Base-by-base conservation (phyloP, 2,329 filamentous ascomycete species). In the Sporothrix dimorphospora region DNA sequence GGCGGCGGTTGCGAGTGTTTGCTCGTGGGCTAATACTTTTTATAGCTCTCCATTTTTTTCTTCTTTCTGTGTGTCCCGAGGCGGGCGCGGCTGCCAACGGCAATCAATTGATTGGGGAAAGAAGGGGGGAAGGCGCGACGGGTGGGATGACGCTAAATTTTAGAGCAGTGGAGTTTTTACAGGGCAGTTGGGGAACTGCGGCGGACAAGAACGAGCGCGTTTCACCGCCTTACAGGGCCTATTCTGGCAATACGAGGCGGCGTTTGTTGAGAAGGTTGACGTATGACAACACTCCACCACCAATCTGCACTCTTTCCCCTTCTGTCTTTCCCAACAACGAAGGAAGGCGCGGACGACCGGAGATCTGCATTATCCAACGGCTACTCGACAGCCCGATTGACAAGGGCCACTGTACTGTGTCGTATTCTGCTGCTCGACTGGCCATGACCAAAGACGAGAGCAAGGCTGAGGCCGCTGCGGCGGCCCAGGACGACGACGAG, bases 401-500 rank as follows among this genome's bases (percentile, higher is more conserved):
- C 24, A 49, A 9, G 42, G 16, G 24, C 1, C 11, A 11, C 1
- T 40, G 8, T n/a, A 9, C n/a, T 16, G 19, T 53, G 9, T 16
- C n/a, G 0, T 4, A 24, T 3, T 7, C 8, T 21, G 2, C 19
- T 19, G 7, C 19, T 12, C 21, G 3, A 47, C 21, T 30, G 21
- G 45, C 76, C 76, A 90, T 90, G 88, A 87, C 90, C 14, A 88
- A 89, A 74, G 83, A 87, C 72, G 85, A 87, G 73, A 86, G 76
- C 69, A 76, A 83, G 53, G 77, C 80, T 63, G 78, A 79, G 67
- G 77, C 80, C 66, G 77, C 79, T 68, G 78, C 81, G 51, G 85
- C 72, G 1, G 59, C 71, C 79, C 74, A 66, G 61, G 74, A 73
- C 59, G 88, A 90, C 49, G 94, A 98, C 81, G 95, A 98, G 81